These are phyloP conservation scores for Pelagophyceae sp. DNA, from an alignment of 352 stramenopile species.

Conservation along the genomic window DNA sequence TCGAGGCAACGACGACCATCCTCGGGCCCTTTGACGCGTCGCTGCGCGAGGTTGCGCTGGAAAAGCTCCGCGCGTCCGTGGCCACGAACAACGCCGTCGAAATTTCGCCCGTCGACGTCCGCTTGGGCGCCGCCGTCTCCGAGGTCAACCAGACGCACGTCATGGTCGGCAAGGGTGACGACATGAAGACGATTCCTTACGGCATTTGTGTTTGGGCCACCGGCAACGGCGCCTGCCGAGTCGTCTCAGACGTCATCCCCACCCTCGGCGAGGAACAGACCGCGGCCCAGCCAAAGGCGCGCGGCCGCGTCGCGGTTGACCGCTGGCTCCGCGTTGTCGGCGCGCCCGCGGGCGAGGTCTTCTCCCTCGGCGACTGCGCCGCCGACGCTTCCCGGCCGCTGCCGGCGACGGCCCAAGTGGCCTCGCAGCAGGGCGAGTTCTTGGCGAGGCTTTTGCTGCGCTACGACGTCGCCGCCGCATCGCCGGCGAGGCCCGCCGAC, in stretches of 20 bases:
- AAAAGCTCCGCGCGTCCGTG: slow-evolving; percentile 39
- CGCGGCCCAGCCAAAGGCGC: slow-evolving; percentile 43
- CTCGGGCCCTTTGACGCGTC: slow-evolving; percentile 58
- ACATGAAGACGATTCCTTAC: slow-evolving; percentile 48
- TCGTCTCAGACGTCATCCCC: slow-evolving; percentile 59
- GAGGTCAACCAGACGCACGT: slow-evolving; percentile 51
- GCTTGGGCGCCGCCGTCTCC: slow-evolving; percentile 55
- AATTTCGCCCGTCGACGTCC: not conserved
- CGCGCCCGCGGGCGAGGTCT: slow-evolving; percentile 42
- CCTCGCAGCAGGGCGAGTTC: slow-evolving; percentile 64
- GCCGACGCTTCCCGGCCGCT: slow-evolving; percentile 46
- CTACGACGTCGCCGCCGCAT: slow-evolving; percentile 38
- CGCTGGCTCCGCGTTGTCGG: slow-evolving; percentile 59
- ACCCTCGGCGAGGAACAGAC: slow-evolving; percentile 44
- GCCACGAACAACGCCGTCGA: slow-evolving; percentile 24
- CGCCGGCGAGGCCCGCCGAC: slow-evolving; percentile 37
- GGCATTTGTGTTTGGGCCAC: slow-evolving; percentile 60
- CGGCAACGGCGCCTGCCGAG: slow-evolving; percentile 57
- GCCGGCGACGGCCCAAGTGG: slow-evolving; percentile 65
- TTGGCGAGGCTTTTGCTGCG: slow-evolving; percentile 52
- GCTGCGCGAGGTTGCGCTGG: slow-evolving; percentile 54
- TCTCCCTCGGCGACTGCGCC: slow-evolving; percentile 63
- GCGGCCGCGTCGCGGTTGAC: slow-evolving; percentile 59
- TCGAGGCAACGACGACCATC: slow-evolving; percentile 58
- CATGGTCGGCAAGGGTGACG: slow-evolving; percentile 47